phyloP scores from a whole-genome alignment of 768 basidiomycete species.

The Mycena kentingensis region DNA sequence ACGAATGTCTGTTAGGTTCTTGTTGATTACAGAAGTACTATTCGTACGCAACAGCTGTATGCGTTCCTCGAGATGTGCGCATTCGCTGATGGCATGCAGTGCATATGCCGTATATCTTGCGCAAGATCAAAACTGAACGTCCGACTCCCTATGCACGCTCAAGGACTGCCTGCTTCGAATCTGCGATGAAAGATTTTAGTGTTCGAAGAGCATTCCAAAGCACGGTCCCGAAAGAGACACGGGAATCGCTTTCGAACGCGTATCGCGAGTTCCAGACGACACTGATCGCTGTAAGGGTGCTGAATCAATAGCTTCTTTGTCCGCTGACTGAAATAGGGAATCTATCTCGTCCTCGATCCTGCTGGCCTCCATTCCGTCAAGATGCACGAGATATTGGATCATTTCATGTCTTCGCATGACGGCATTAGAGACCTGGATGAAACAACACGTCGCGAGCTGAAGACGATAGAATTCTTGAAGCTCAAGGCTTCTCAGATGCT shows the following conservation, averaged over 20 bases:
- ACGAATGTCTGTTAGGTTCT: slow-evolving; percentile 57
- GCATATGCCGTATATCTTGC: slow-evolving; percentile 86
- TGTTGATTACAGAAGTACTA: slow-evolving; percentile 86
- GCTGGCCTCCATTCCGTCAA: slow-evolving; percentile 63
- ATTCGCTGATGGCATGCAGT: too few relatives aligned
- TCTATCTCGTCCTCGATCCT: slow-evolving; percentile 81
- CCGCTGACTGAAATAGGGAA: too few relatives aligned
- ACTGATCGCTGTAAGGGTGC: slow-evolving; percentile 65
- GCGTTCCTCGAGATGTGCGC: too few relatives aligned
- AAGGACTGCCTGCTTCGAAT: slow-evolving; percentile 85
- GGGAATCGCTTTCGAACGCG: slow-evolving; percentile 73
- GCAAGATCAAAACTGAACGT: slow-evolving; percentile 75
- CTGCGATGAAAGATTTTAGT: slow-evolving; percentile 83
- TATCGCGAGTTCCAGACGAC: slow-evolving; percentile 88
- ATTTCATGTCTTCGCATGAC: slow-evolving; percentile 71
- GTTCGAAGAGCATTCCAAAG: slow-evolving; percentile 72
- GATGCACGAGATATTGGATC: slow-evolving; percentile 81
- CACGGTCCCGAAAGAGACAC: slow-evolving; percentile 60
- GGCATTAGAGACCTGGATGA: slow-evolving; percentile 73
- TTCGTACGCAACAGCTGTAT: slow-evolving; percentile 82
- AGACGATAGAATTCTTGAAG: slow-evolving; percentile 82
- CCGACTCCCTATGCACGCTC: slow-evolving; percentile 62
- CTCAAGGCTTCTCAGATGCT: slow-evolving; percentile 61
- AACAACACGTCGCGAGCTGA: slow-evolving; percentile 79
- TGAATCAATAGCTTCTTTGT: too few relatives aligned